Percentiles rank a stretch among this genome's conserved stretches.
Evolutionary conservation across 2,329 filamentous ascomycete species (phyloP).

Genomic region (Aspergillus ibericus): DNA sequence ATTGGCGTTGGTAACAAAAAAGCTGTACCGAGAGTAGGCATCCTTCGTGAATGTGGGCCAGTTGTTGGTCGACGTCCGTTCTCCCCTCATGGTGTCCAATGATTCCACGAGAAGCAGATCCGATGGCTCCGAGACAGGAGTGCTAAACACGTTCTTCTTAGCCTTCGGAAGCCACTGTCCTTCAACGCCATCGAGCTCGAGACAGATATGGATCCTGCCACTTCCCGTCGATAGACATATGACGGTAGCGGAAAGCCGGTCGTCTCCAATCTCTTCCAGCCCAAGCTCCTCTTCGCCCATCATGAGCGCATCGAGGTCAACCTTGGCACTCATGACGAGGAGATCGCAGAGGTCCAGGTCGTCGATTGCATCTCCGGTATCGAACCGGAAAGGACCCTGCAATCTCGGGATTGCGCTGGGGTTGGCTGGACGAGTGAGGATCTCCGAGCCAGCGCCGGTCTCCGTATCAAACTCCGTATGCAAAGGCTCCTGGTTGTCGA

Average conservation of each 20-base stretch:
- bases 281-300: conserved; percentile 50
- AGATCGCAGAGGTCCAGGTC: conserved; percentile 63
- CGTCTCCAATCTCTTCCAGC: conserved; percentile 46
- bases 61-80: conserved; percentile 24
- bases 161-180: conserved; percentile 62
- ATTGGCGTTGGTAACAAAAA: conserved; percentile 58
- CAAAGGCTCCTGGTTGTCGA: conserved; percentile 56
- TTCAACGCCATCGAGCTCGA: conserved; percentile 62
- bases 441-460: conserved; percentile 47
- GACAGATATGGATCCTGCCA: conserved; percentile 58
- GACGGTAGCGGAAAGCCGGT: conserved; percentile 56
- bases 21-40: conserved; percentile 55
- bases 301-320: conserved; percentile 55
- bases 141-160: conserved; percentile 41
- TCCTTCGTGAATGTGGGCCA: conserved; percentile 60
- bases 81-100: conserved; percentile 40
- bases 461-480: conserved; percentile 39
- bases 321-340: conserved; percentile 54
- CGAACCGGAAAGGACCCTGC: conserved; percentile 61
- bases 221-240: conserved; percentile 59
- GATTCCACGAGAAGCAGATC: conserved; percentile 48
- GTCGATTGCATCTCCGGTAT: conserved; percentile 51
- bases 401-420: conserved; percentile 59
- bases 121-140: conserved; percentile 42
- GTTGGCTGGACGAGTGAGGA: conserved; percentile 56